Conservation (phyloP, 768 basidiomycete species). For the Hebeloma cylindrosporum region DNA sequence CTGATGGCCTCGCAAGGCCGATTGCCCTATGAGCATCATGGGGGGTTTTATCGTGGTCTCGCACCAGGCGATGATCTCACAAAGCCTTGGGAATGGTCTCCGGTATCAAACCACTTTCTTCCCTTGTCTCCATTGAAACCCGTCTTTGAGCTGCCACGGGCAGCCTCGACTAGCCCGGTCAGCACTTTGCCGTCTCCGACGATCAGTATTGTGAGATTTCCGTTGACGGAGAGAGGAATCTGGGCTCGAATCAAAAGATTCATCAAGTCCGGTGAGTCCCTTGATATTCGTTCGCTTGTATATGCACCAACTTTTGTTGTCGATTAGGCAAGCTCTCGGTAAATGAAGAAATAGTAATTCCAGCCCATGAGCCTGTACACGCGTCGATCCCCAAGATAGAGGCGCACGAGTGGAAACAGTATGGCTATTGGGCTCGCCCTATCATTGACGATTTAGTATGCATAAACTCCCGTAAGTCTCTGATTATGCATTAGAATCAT, state of each 20-base stretch:
- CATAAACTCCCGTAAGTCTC: constrained; percentile 43
- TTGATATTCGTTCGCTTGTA: not conserved
- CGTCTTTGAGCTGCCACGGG: constrained; percentile 20
- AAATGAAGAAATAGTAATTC: constrained; percentile 9
- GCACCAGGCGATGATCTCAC: constrained; percentile 20
- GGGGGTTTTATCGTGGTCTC: constrained; percentile 31
- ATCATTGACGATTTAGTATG: constrained; percentile 37
- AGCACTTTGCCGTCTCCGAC: constrained; percentile 6
- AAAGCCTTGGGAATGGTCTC: constrained; percentile 26
- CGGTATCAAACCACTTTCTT: constrained; percentile 19
- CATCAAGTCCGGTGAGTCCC: constrained; percentile 10
- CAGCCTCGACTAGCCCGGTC: not conserved
- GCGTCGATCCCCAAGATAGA: constrained; percentile 18
- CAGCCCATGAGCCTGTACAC: constrained; percentile 5
- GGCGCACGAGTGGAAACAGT: constrained; percentile 50
- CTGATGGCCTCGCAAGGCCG: not conserved
- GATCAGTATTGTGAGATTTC: constrained; percentile 1
- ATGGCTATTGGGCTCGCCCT: constrained; percentile 55
- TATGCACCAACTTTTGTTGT: not conserved
- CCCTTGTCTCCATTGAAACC: constrained; percentile 23
- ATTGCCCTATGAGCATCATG: constrained; percentile 22
- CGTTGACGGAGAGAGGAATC: constrained; percentile 10
- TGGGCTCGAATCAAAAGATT: constrained; percentile 17
- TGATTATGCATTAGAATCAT: not conserved
- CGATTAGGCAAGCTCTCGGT: constrained; percentile 7